Base-by-base conservation (phyloP, 1,284 basidiomycete species). In the Phylloporus sp. region DNA sequence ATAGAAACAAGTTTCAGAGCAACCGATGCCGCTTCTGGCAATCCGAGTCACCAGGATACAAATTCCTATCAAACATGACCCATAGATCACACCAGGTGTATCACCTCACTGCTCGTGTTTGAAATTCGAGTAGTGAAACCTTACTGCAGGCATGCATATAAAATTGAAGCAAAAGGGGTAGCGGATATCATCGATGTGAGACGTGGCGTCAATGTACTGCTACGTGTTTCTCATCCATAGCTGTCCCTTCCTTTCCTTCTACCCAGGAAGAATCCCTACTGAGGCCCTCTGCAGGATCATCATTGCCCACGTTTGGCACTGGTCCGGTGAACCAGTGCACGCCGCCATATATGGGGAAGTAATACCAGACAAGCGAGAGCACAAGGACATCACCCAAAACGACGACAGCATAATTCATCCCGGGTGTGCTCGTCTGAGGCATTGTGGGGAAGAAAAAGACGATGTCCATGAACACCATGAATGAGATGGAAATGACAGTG, bases 341-440 rank as follows among this genome's bases (percentile, higher is more conserved):
- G 2, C 89, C 89, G 5, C 90, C 89, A 56, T 90, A 90, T 42
- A 81, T 78, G 2, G 90, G 90, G 66, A 86, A 80, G 72, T 87
- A 90, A 70, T 87, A 92, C 80, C 86, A 90, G 2, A 81, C 53
- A 28, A 90, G 66, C 7, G 86, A 86, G 28, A 89, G 77, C 3
- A 79, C 51, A 56, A 91, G 73, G 15, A 85, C 81, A 10, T 87
- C 86, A 24, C 82, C 84, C 8, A 86, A 74, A 15, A 91, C 87
- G 37, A 87, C 86, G 52, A 86, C 79, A 0, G 84, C 83, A 68
- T 91, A 92, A 74, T 92, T 91, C 90, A 92, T 91, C 64, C 80
- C 76, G 20, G 70, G 59, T 3, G 79, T 81, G 31, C 63, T 72
- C 7, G 85, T 78, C 11, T 77, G 71, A 7, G 86, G 83, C 15